Percentiles rank a stretch among this genome's conserved stretches.
These are phyloP conservation scores for Apiospora marii DNA, from an alignment of 2,329 filamentous ascomycete genomes.

Conservation along the genomic window DNA sequence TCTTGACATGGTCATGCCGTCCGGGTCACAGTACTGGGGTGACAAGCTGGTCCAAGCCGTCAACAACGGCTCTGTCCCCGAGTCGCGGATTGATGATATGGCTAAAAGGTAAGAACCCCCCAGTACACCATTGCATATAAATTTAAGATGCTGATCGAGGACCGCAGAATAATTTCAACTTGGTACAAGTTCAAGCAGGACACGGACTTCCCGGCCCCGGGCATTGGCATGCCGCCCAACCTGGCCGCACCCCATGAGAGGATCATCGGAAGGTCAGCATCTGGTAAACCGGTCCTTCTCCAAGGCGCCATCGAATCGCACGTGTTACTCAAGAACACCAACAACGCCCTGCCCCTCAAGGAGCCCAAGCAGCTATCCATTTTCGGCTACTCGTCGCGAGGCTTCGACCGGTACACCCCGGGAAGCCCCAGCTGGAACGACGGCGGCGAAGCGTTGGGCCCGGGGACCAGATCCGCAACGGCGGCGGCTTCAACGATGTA, in stretches of 20 bases:
- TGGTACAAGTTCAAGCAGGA: slow-evolving; percentile 66
- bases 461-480: slow-evolving; percentile 24
- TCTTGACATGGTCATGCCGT: slow-evolving; percentile 76
- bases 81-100: slow-evolving; percentile 68
- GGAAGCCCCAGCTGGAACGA: slow-evolving; percentile 43
- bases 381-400: slow-evolving; percentile 66
- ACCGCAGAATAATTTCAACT: slow-evolving; percentile 52
- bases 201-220: slow-evolving; percentile 51
- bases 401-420: slow-evolving; percentile 54
- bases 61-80: slow-evolving; percentile 64
- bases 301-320: slow-evolving; percentile 67
- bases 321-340: slow-evolving; percentile 68
- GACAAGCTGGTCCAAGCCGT: slow-evolving; percentile 66
- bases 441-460: slow-evolving; percentile 38
- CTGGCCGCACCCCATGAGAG: slow-evolving; percentile 56
- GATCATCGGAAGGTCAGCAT: slow-evolving; percentile 62
- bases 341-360: slow-evolving; percentile 61
- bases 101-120: slow-evolving; percentile 47
- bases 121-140: not conserved
- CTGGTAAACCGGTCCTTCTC: slow-evolving; percentile 50
- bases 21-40: slow-evolving; percentile 50
- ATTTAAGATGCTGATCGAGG: not conserved
- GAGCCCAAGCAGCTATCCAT: slow-evolving; percentile 60
- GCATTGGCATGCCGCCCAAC: slow-evolving; percentile 58
- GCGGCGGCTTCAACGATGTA: not conserved